Conservation (phyloP, 2,329 filamentous ascomycete species). For the Myriangium duriaei region DNA sequence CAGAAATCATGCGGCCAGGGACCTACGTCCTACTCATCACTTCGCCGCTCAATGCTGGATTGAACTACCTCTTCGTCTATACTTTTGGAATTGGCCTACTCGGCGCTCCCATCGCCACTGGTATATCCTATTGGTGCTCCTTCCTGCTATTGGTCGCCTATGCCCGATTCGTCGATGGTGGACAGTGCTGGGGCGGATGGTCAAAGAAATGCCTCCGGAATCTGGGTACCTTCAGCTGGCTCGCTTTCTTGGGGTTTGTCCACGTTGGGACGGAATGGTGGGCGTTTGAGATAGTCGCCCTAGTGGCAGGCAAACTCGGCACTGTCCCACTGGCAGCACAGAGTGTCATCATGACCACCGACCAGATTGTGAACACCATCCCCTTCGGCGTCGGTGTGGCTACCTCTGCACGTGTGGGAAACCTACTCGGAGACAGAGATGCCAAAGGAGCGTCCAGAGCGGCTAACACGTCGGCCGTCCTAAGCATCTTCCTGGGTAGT, state of each 20-base stretch:
- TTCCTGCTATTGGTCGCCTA: constrained; percentile 67
- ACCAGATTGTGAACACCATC: constrained; percentile 68
- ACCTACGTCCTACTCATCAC: constrained; percentile 50
- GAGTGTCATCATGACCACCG: constrained; percentile 79
- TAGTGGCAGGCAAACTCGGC: constrained; percentile 68
- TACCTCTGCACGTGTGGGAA: constrained; percentile 64
- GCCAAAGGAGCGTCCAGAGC: constrained; percentile 54
- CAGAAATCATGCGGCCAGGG: constrained; percentile 51
- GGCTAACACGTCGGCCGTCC: constrained; percentile 60
- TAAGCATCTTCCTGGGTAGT: constrained; percentile 57
- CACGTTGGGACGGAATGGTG: constrained; percentile 90
- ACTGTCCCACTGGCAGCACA: constrained; percentile 70
- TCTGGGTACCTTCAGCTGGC: constrained; percentile 55
- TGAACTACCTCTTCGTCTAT: constrained; percentile 61
- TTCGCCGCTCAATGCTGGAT: constrained; percentile 44
- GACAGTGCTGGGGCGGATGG: constrained; percentile 69
- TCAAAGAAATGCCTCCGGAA: constrained; percentile 53
- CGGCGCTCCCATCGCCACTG: constrained; percentile 69
- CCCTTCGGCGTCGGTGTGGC: constrained; percentile 80
- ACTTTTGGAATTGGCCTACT: constrained; percentile 57
- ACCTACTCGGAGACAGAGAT: constrained; percentile 59
- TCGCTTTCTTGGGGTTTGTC: constrained; percentile 63
- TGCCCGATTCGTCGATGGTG: constrained; percentile 55
- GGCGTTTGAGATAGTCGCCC: constrained; percentile 83
- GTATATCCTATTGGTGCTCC: constrained; percentile 75